A percentile compares a stretch with the other conserved stretches of the same genome.
These are phyloP conservation scores for Clarireedia hainanense DNA, from an alignment of 2,329 filamentous ascomycete genomes.

Conservation along the genomic window DNA sequence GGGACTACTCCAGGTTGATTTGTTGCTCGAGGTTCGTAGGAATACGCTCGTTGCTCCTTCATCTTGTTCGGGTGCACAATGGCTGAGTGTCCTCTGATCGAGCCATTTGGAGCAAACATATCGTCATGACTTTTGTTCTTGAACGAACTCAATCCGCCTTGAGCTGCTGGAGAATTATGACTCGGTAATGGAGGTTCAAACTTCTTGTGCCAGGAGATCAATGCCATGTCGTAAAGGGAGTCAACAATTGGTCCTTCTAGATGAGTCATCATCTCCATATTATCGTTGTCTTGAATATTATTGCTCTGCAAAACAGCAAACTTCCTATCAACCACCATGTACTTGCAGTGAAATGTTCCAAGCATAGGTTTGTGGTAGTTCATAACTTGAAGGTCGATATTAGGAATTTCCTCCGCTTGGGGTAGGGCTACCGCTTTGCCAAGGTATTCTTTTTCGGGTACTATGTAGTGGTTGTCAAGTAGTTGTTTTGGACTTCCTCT, in stretches of 20 bases:
- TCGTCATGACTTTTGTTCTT: slow-evolving; percentile 16
- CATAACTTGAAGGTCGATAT: slow-evolving; percentile 64
- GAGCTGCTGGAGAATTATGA: slow-evolving; percentile 40
- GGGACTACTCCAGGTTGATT: slow-evolving; percentile 14
- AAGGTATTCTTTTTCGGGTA: slow-evolving; percentile 50
- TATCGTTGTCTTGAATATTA: slow-evolving; percentile 73
- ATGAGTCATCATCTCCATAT: slow-evolving; percentile 73
- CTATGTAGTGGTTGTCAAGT: slow-evolving; percentile 55
- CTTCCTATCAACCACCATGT: slow-evolving; percentile 66
- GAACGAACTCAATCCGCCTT: slow-evolving; percentile 22
- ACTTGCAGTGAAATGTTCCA: slow-evolving; percentile 73
- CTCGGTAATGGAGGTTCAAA: slow-evolving; percentile 53
- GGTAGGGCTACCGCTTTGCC: slow-evolving; percentile 54
- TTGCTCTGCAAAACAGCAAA: slow-evolving; percentile 69
- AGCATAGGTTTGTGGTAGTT: slow-evolving; percentile 64
- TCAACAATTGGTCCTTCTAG: slow-evolving; percentile 72
- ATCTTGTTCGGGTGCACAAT: slow-evolving; percentile 13
- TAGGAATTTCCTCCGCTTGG: slow-evolving; percentile 54
- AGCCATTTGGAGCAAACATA: slow-evolving; percentile 27
- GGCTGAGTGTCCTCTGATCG: slow-evolving; percentile 26
- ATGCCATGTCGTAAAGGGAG: slow-evolving; percentile 63
- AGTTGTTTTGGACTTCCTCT: slow-evolving; percentile 58
- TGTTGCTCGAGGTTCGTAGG: slow-evolving; percentile 12
- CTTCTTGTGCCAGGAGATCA: slow-evolving; percentile 63
- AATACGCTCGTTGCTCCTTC: slow-evolving; percentile 13